phyloP scores from a whole-genome alignment of 306 rosid species.

The Acacia crassicarpa region DNA sequence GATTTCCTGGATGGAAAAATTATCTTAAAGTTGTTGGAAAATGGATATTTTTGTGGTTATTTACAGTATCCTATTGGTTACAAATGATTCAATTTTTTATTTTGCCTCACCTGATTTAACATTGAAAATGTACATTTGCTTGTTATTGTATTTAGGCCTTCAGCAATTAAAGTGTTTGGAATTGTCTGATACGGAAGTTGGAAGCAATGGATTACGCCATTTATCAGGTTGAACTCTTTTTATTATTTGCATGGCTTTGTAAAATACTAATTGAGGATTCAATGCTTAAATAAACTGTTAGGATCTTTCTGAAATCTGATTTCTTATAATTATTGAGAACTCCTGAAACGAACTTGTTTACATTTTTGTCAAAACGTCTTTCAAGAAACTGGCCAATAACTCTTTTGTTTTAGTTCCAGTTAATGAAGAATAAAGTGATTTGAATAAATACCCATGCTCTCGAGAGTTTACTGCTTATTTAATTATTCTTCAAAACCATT shows the following conservation, averaged over 20 bases:
- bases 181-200: slow-evolving; percentile 89
- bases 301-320: not conserved
- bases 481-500: not conserved
- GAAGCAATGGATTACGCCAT: slow-evolving; percentile 79
- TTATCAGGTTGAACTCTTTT: slow-evolving; percentile 65
- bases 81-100: slow-evolving; percentile 3
- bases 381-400: not conserved
- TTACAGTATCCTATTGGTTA: not conserved
- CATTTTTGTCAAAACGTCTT: not conserved
- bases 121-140: slow-evolving; percentile 28
- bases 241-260: not conserved
- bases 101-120: slow-evolving; percentile 22
- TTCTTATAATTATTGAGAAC: not conserved
- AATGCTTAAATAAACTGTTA: not conserved
- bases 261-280: not conserved
- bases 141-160: slow-evolving; percentile 56
- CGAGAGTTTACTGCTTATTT: not conserved
- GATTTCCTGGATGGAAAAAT: not conserved
- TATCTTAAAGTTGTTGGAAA: not conserved
- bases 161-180: slow-evolving; percentile 75
- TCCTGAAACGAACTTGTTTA: not conserved
- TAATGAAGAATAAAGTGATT: not conserved
- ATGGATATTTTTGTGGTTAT: not conserved
- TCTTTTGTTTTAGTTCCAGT: not conserved
- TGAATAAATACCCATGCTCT: not conserved